Evolutionary conservation across 164 flowering plant species (phyloP).

Genomic region (Litsea cubeba): DNA sequence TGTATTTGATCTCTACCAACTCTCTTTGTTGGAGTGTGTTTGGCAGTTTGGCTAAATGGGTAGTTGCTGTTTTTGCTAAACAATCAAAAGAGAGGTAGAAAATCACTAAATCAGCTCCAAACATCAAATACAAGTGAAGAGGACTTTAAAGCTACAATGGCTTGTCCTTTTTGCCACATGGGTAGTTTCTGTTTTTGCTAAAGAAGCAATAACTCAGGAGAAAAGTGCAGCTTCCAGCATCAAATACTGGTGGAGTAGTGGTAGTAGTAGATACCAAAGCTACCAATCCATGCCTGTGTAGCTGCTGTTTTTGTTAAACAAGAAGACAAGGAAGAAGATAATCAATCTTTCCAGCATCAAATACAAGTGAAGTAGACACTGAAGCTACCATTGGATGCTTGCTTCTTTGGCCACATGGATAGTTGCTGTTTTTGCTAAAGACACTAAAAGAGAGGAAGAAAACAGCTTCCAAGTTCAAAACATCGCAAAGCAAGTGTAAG

Average conservation of each 20-base stretch:
- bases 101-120: too few species aligned
- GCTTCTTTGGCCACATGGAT: background rate
- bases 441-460: background rate
- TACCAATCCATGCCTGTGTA: background rate
- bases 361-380: background rate
- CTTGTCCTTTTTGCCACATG: too few species aligned
- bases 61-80: background rate
- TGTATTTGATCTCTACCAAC: background rate
- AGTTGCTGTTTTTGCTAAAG: conserved; percentile 1
- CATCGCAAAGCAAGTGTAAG: too few species aligned
- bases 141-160: too few species aligned
- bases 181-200: background rate
- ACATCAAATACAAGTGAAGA: too few species aligned
- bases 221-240: background rate
- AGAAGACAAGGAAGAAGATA: background rate
- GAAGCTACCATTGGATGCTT: background rate
- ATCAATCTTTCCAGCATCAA: background rate
- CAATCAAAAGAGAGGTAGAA: background rate
- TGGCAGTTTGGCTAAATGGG: background rate
- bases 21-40: background rate
- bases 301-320: background rate
- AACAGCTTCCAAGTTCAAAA: background rate
- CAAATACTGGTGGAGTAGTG: background rate
- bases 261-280: background rate
- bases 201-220: background rate